These are phyloP conservation scores for Cnidoscolus chayamansa DNA, from an alignment of 441 rosid genomes.

Conservation along the genomic window DNA sequence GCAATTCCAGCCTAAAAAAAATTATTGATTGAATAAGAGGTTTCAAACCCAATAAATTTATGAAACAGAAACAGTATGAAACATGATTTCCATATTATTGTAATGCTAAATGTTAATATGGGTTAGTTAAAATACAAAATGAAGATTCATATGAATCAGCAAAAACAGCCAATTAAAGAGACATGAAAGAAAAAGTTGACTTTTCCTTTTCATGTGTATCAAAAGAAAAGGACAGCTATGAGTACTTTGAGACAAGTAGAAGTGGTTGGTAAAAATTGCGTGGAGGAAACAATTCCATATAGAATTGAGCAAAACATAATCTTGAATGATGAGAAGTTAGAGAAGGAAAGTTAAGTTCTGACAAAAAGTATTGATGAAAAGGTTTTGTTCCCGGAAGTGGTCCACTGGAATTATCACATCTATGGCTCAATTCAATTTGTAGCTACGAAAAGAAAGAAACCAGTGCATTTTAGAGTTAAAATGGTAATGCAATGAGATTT, in stretches of 20 bases:
- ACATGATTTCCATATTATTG: neutral
- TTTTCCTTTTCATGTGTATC: neutral
- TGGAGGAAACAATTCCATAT: neutral
- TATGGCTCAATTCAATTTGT: neutral
- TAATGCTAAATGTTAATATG: neutral
- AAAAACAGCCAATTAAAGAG: neutral
- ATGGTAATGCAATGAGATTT: conserved; percentile 1
- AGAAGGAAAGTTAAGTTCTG: neutral
- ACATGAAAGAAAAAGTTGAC: neutral
- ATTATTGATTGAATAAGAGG: neutral
- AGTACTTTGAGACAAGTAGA: neutral
- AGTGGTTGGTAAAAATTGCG: neutral
- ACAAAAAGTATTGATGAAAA: neutral
- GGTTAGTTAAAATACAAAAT: neutral
- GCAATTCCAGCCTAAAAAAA: neutral
- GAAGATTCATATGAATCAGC: neutral
- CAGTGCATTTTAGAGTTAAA: neutral
- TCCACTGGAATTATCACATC: neutral
- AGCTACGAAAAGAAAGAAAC: neutral
- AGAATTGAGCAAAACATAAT: neutral
- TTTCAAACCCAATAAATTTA: neutral
- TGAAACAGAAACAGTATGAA: neutral
- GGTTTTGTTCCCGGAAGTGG: neutral
- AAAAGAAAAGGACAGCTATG: neutral
- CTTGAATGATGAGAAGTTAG: neutral